Evolutionary conservation across 805 yeast genomes (phyloP).

Genomic region (Candida maesae): DNA sequence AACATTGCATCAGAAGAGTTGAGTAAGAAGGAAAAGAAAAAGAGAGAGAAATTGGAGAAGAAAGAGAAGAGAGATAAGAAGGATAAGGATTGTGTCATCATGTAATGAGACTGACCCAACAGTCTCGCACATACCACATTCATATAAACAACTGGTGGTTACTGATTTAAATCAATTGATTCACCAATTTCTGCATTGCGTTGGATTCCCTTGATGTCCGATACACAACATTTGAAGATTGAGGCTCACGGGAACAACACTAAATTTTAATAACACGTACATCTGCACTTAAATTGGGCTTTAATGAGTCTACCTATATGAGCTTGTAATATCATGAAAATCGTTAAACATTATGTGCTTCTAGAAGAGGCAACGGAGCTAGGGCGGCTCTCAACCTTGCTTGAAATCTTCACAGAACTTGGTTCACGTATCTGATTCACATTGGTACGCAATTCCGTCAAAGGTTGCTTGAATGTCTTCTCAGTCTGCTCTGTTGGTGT

Average conservation of each 20-base stretch:
- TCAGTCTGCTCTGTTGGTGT: background rate
- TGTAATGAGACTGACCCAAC: no score
- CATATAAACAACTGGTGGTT: no score
- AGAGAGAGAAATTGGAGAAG: constrained; percentile 1
- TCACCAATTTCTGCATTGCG: no score
- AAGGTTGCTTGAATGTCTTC: constrained; percentile 5
- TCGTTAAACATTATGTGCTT: background rate
- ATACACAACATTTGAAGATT: no score
- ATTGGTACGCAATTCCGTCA: constrained; percentile 3
- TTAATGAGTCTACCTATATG: no score
- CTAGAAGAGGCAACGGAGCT: background rate
- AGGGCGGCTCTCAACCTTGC: background rate
- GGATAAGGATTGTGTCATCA: constrained; percentile 23
- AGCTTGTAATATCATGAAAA: no score
- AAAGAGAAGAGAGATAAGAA: constrained; percentile 14
- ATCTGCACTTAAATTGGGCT: no score
- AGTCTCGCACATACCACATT: background rate
- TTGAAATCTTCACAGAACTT: background rate
- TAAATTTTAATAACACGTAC: no score
- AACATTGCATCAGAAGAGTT: background rate
- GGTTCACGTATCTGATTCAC: constrained; percentile 1
- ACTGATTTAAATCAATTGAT: no score
- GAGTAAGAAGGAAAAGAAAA: constrained; percentile 3
- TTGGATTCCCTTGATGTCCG: no score
- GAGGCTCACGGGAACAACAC: no score